Conservation (phyloP, 2,329 filamentous ascomycete genomes). For the Curvularia lunata region DNA sequence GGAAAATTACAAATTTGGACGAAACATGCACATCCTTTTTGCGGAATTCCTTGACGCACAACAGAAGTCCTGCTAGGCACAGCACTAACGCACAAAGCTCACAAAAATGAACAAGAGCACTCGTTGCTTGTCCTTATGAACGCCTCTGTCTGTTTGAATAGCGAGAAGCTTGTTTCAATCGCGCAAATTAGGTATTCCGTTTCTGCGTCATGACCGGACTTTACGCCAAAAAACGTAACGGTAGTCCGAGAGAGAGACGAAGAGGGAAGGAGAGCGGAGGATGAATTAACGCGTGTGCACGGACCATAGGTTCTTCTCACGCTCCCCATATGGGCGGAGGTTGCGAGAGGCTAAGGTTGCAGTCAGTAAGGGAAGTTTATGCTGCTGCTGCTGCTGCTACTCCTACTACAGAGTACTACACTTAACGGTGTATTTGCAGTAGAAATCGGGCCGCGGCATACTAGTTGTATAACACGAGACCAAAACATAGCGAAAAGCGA, state of each 20-base stretch:
- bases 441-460: not conserved
- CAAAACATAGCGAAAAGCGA: not conserved
- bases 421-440: not conserved
- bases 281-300: not conserved
- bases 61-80: not conserved
- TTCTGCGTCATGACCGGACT: not conserved
- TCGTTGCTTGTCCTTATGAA: not conserved
- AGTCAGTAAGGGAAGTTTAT: too few species aligned
- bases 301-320: not conserved
- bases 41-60: not conserved
- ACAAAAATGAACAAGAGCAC: not conserved
- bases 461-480: not conserved
- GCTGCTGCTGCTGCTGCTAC: too few species aligned
- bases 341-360: not conserved
- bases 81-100: not conserved
- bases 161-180: not conserved
- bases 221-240: not conserved
- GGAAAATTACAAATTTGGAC: not conserved
- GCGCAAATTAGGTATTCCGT: not conserved
- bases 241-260: not conserved
- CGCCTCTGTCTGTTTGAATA: not conserved
- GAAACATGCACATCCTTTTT: not conserved
- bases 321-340: not conserved
- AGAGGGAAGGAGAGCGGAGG: not conserved
- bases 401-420: too few species aligned